Conservation (phyloP, 306 rosid species). For the Vicia sativa region DNA sequence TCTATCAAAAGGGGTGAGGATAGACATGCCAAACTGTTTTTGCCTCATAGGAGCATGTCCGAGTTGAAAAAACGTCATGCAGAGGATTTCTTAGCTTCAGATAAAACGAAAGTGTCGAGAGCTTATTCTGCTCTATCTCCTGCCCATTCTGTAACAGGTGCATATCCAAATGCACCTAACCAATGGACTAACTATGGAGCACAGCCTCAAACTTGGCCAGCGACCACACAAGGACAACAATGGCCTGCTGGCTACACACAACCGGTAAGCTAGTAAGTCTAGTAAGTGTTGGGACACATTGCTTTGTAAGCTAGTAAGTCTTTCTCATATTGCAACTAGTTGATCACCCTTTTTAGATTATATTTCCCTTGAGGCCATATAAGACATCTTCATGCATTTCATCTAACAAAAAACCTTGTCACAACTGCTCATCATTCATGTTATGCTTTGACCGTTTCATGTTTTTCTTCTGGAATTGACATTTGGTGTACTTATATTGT, state of each 20-base stretch:
- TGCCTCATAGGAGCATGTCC: conserved; percentile 77
- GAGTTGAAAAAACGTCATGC: conserved; percentile 97
- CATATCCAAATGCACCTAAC: conserved; percentile 81
- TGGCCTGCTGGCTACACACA: conserved; percentile 93
- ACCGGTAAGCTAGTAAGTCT: conserved; percentile 52
- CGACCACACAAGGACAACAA: conserved; percentile 87
- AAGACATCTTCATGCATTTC: background rate
- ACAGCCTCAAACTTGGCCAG: conserved; percentile 98
- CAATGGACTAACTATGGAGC: conserved; percentile 86
- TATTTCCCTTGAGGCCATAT: background rate
- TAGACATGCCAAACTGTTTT: conserved; percentile 89
- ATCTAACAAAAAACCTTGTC: conserved; percentile 1
- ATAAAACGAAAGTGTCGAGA: conserved; percentile 75
- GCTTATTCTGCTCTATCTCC: conserved; percentile 77
- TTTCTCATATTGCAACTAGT: background rate
- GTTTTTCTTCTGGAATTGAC: background rate
- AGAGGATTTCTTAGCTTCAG: conserved; percentile 84
- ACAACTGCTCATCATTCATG: background rate
- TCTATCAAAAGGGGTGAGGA: conserved; percentile 91
- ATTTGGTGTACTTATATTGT: background rate
- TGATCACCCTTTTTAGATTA: background rate
- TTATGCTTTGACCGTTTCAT: background rate
- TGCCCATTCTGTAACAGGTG: conserved; percentile 75
- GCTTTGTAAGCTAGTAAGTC: background rate
- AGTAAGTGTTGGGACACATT: background rate